Conservation (phyloP, 164 flowering plant genomes). For the Berberis vulgaris region DNA sequence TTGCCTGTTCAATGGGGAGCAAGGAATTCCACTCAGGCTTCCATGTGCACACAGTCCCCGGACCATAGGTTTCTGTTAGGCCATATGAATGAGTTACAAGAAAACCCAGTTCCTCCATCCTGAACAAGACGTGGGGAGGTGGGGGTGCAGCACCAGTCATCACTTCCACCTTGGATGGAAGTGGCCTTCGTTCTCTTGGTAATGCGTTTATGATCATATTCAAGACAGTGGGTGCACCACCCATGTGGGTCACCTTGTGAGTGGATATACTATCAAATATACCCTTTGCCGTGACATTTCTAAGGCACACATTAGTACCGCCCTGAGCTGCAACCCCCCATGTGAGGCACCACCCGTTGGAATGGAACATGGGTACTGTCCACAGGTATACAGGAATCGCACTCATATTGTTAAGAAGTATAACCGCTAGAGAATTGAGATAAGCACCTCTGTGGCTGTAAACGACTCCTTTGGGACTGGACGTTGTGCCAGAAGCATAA, state of each 20-base stretch:
- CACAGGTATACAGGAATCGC: conserved; percentile 58
- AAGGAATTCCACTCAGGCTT: conserved; percentile 33
- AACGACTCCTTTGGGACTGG: conserved; percentile 78
- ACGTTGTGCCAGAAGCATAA: conserved; percentile 82
- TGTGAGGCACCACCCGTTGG: conserved; percentile 77
- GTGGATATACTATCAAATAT: conserved; percentile 38
- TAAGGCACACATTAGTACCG: conserved; percentile 60
- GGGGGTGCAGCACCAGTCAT: conserved; percentile 56
- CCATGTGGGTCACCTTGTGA: conserved; percentile 67
- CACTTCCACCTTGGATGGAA: conserved; percentile 32
- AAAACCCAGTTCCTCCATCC: conserved; percentile 48
- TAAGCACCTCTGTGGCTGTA: conserved; percentile 78
- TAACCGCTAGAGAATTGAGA: conserved; percentile 50
- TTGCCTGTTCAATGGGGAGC: conserved; percentile 14
- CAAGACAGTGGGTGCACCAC: conserved; percentile 68
- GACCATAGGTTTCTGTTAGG: conserved; percentile 67
- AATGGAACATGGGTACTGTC: conserved; percentile 86
- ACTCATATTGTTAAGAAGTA: conserved; percentile 41
- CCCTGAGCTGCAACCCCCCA: conserved; percentile 79
- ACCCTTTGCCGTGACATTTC: conserved; percentile 37
- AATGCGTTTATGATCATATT: conserved; percentile 48
- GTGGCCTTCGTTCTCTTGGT: conserved; percentile 11
- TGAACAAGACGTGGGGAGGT: conserved; percentile 16
- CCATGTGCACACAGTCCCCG: conserved; percentile 36
- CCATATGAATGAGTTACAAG: conserved; percentile 45